Evolutionary conservation across 495 filamentous ascomycete species (phyloP), one percentile per base, ranked within the genome.

Genomic region (Hypoxylon cercidicola): DNA sequence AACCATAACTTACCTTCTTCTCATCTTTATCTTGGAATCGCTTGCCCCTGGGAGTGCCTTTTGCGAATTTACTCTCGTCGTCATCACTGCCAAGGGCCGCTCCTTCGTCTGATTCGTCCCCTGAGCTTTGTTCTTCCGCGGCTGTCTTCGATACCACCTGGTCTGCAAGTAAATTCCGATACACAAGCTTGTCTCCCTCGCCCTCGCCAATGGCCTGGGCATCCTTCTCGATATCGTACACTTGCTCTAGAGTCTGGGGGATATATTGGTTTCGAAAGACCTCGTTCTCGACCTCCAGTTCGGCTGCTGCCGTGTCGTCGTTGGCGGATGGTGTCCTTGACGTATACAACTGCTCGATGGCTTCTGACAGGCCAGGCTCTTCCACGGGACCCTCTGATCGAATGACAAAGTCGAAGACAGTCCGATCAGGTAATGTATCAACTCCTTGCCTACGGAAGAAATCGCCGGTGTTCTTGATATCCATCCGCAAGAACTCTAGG

Each of bases 221-320:
- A 66, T 98, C 95, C 64, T 93, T 88, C 76, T 98, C 95, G 45
- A 97, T 84, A 72, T 99, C 95, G 68, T 97, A 97, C 1, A 98
- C 95, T 60, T 98, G 90, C 66, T 97, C 89, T 41, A 99, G 77
- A 0, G 89, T 97, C 74, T 96, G 92, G 4, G 95, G 95, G 44
- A 99, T 97, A 71, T 92, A 97, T 69, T 96, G 91, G 67, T 97
- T 88, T 64, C 94, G 87, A 80, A 97, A 99, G 8, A 99, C 94
- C 59, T 95, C 90, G 48, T 89, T 89, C 57, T 97, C 91, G 0
- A 92, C 84, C 64, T 96, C 91, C 15, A 72, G 74, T 49, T 84
- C 52, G 35, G 82, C 68, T 73, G 74, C 63, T 53, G 78, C 61
- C 76, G 80, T 71, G 13, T 83, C 82, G n/a, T 77, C 78, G 20